Conservation (phyloP, 306 rosid species). For the Elaeagnus macrophylla region DNA sequence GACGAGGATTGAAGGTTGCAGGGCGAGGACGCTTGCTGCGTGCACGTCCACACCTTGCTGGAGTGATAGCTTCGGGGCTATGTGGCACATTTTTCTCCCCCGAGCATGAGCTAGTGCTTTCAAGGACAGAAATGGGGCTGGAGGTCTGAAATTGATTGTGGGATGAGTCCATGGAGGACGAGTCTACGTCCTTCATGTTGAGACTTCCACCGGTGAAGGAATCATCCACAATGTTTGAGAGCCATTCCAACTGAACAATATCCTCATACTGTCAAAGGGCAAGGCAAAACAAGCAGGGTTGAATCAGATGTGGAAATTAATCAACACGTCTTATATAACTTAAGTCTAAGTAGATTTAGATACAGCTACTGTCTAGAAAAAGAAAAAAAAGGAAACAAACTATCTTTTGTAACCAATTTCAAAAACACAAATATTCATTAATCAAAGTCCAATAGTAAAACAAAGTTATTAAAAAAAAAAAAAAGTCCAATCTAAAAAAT, state of each 20-base stretch:
- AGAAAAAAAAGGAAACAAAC: too few relatives aligned
- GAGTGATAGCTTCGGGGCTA: conserved; percentile 38
- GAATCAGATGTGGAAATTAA: conserved; percentile 9
- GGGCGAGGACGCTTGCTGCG: conserved; percentile 98
- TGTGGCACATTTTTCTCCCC: conserved; percentile 40
- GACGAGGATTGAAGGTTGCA: conserved; percentile 62
- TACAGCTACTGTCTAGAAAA: too few relatives aligned
- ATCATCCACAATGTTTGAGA: conserved; percentile 80
- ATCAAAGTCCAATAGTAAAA: background rate
- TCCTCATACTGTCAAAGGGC: conserved; percentile 58
- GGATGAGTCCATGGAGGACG: conserved; percentile 30
- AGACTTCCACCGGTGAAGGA: conserved; percentile 72
- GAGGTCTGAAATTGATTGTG: conserved; percentile 59
- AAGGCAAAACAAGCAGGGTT: conserved; percentile 1
- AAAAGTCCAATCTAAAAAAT: too few relatives aligned
- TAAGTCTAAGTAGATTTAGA: too few relatives aligned
- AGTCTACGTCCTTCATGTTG: conserved; percentile 51
- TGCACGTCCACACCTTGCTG: conserved; percentile 62
- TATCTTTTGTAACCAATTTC: too few relatives aligned
- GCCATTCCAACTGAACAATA: conserved; percentile 88
- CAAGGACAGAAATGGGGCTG: conserved; percentile 88
- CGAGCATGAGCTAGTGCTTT: conserved; percentile 81
- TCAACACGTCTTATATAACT: background rate
- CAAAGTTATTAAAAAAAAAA: too few relatives aligned
- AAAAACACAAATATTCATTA: too few relatives aligned